Evolutionary conservation across 805 yeast genomes (phyloP), one percentile per base, ranked within the genome.

Genomic region (Saturnispora halmiae): DNA sequence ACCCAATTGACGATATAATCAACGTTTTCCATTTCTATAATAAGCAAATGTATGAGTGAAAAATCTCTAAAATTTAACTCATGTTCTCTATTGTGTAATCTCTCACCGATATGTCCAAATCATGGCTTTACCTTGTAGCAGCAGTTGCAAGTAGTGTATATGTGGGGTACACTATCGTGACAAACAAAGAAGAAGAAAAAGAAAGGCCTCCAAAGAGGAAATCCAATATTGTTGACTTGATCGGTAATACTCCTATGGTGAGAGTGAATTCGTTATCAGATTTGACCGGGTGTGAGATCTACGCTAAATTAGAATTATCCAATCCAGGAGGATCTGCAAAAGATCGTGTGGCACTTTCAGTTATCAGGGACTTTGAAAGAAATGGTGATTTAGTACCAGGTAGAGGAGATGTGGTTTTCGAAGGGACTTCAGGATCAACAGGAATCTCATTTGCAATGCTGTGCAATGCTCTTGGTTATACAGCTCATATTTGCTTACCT

Each of bases 261-360:
- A 72, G 73, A 46, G 71, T 90, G 34, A 71, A 73, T 48, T 80
- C 94, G 1, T 66, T 90, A 10, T 78, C 92, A 1, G 59, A 66
- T 11, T 60, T 70, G 10, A 85, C 95, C 0, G 94, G 94, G 0
- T 80, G 90, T 54, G 79, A 82, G 31, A 75, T 90, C 4, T 84
- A 77, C 56, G 97, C 95, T 28, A 90, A 90, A 54, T 57, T 88
- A 46, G 98, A 90, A 58, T 64, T 85, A 41, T 60, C 70, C 46
- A 92, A 90, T 53, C 96, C 97, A 0, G 98, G 90, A 1, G 97
- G 97, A 0, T 82, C 94, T 38, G 95, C 97, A 4, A 90, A 90
- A 51, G 98, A 90, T 56, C 66, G 98, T 33, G 95, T 92, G 15
- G 97, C 97, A 0, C 63, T 83, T 16, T 85, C 92, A 3, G 81